These are phyloP conservation scores for Andrographis paniculata DNA, from an alignment of 305 asterid species.

Conservation along the genomic window DNA sequence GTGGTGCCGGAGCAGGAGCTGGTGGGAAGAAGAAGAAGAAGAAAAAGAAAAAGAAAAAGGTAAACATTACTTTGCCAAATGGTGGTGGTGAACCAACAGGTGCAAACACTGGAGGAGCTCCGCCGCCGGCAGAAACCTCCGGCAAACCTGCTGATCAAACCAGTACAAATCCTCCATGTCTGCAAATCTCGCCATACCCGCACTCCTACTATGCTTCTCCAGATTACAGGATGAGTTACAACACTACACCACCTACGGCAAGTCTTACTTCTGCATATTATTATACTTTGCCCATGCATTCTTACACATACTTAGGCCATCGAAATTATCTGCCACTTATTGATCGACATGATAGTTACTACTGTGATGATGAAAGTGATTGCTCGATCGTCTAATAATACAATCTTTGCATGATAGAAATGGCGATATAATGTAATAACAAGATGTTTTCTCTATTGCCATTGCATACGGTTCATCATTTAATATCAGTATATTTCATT, in stretches of 20 bases:
- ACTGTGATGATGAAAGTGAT: slow-evolving; percentile 28
- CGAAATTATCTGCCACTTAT: slow-evolving; percentile 19
- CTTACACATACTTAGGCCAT: slow-evolving; percentile 22
- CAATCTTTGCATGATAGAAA: slow-evolving; percentile 5
- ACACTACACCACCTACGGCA: slow-evolving; percentile 27
- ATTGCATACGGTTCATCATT: neutral
- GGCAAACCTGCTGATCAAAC: slow-evolving; percentile 20
- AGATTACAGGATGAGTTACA: slow-evolving; percentile 45
- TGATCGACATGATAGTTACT: slow-evolving; percentile 16
- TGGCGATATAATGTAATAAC: slow-evolving; percentile 17
- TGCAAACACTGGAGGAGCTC: slow-evolving; percentile 20
- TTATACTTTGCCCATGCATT: slow-evolving; percentile 30
- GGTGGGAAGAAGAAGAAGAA: slow-evolving; percentile 42
- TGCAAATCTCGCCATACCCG: slow-evolving; percentile 29
- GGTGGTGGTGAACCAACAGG: slow-evolving; percentile 24
- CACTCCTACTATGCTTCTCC: slow-evolving; percentile 31
- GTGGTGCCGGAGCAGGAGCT: slow-evolving; percentile 18
- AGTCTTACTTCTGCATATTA: slow-evolving; percentile 28
- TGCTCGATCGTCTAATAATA: slow-evolving; percentile 42
- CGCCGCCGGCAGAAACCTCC: slow-evolving; percentile 8
- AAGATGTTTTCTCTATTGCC: slow-evolving; percentile 3
- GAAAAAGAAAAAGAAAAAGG: slow-evolving; percentile 34
- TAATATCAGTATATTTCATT: too few relatives aligned
- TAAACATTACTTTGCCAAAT: slow-evolving; percentile 16
- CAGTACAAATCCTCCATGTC: slow-evolving; percentile 25